Conservation (phyloP, 2,329 filamentous ascomycete genomes). For the Penicillium sp. region DNA sequence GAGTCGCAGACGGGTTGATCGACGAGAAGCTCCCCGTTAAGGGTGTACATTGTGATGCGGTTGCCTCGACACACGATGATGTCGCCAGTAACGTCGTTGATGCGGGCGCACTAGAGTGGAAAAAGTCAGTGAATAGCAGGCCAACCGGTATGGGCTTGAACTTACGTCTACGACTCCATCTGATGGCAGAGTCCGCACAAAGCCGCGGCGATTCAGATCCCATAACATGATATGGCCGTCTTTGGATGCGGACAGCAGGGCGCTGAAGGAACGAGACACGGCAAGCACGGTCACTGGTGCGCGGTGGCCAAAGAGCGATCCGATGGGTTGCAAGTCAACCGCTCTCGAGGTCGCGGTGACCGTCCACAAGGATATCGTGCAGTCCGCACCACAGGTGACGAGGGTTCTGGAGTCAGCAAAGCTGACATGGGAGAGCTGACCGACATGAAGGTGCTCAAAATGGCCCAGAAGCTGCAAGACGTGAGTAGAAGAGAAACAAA, state of each 20-base stretch:
- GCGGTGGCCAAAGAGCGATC: constrained; percentile 88
- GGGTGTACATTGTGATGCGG: constrained; percentile 74
- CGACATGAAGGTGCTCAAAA: constrained; percentile 91
- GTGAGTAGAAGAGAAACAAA: neutral
- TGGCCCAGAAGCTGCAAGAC: constrained; percentile 66
- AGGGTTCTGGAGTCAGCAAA: constrained; percentile 90
- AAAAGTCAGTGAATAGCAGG: neutral
- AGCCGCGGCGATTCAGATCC: constrained; percentile 89
- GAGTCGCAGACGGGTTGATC: constrained; percentile 76
- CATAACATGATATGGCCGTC: constrained; percentile 86
- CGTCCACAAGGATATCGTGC: constrained; percentile 82
- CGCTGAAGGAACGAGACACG: constrained; percentile 83
- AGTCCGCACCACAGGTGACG: constrained; percentile 89
- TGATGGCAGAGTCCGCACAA: constrained; percentile 72
- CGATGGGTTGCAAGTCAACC: constrained; percentile 76
- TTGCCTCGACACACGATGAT: constrained; percentile 81
- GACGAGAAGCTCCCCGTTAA: constrained; percentile 82
- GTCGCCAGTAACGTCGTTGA: constrained; percentile 90
- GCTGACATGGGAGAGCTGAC: constrained; percentile 78
- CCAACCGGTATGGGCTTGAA: neutral
- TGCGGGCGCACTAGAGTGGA: constrained; percentile 69
- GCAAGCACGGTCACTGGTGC: constrained; percentile 79
- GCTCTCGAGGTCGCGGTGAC: constrained; percentile 66
- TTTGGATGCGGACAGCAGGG: constrained; percentile 77
- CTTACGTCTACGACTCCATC: constrained; percentile 53